Conservation (phyloP, 2,329 filamentous ascomycete genomes). For the Ascochyta koolunga region DNA sequence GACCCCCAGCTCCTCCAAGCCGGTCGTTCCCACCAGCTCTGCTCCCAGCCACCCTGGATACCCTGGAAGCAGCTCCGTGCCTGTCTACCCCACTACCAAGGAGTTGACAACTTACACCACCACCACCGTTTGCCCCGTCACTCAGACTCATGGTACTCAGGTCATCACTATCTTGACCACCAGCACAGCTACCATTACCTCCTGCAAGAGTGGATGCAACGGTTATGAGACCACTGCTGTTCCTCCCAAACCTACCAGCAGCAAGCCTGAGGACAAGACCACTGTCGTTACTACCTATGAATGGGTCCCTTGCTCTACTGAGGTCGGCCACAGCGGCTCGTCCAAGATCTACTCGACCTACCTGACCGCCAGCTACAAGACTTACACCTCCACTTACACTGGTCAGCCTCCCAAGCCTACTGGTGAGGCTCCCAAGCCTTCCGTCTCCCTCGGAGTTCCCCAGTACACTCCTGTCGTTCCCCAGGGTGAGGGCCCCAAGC, state of each 20-base stretch:
- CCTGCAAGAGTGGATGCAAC: conserved; percentile 47
- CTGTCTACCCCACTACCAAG: conserved; percentile 16
- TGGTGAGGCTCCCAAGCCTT: conserved; percentile 14
- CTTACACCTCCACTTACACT: conserved; percentile 36
- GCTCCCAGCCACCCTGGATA: conserved; percentile 7
- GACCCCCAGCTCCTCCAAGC: conserved; percentile 1
- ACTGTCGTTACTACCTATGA: conserved; percentile 43
- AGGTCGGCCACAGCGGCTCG: conserved; percentile 39
- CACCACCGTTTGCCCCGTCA: conserved; percentile 28
- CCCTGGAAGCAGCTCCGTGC: conserved; percentile 12
- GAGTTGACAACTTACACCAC: conserved; percentile 38
- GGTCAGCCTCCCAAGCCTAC: conserved; percentile 24
- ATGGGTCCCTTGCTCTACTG: conserved; percentile 47
- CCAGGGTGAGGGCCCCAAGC: not conserved
- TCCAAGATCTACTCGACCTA: conserved; percentile 48
- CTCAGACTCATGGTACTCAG: conserved; percentile 22
- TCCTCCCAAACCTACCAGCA: conserved; percentile 11
- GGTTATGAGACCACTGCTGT: conserved; percentile 13
- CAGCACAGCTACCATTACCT: conserved; percentile 47
- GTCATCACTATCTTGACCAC: conserved; percentile 40
- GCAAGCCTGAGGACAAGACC: conserved; percentile 23
- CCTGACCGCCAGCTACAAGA: conserved; percentile 44
- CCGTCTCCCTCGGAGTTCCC: conserved; percentile 1
- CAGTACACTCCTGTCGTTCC: conserved; percentile 12
- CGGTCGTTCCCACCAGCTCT: too few relatives aligned